A percentile compares a stretch with the other conserved stretches of the same genome.
Evolutionary conservation across 805 yeast species (phyloP).

Genomic region (Candida pseudofarinosa): DNA sequence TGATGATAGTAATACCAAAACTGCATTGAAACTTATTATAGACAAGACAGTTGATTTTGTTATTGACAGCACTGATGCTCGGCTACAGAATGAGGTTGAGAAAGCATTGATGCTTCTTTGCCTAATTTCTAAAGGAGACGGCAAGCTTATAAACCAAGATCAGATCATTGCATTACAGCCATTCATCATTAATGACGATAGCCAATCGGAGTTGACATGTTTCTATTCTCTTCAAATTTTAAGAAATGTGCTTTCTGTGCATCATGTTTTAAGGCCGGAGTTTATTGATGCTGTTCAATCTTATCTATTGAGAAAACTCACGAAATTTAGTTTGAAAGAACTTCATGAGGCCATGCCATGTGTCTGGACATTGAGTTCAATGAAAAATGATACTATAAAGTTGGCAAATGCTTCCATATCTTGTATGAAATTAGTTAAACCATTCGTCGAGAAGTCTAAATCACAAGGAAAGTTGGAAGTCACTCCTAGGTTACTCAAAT

Average conservation of each 20-base stretch:
- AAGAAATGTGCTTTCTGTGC: conserved; percentile 42
- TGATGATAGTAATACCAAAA: conserved; percentile 13
- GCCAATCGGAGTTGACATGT: conserved; percentile 37
- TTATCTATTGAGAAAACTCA: conserved; percentile 50
- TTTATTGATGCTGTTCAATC: conserved; percentile 49
- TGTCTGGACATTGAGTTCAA: conserved; percentile 50
- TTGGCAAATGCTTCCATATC: conserved; percentile 63
- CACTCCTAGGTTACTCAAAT: conserved; percentile 49
- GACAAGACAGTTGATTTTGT: conserved; percentile 33
- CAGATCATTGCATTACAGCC: conserved; percentile 66
- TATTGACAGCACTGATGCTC: conserved; percentile 29
- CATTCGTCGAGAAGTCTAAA: conserved; percentile 33
- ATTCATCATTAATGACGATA: conserved; percentile 48
- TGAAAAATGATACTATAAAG: conserved; percentile 43
- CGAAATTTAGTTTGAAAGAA: conserved; percentile 58
- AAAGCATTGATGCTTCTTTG: conserved; percentile 49
- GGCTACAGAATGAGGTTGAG: conserved; percentile 22
- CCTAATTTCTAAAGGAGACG: conserved; percentile 49
- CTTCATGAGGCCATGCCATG: conserved; percentile 73
- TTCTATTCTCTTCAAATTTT: conserved; percentile 54
- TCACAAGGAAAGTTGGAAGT: conserved; percentile 15
- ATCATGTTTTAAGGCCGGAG: conserved; percentile 43
- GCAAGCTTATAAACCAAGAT: conserved; percentile 56
- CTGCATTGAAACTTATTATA: conserved; percentile 23
- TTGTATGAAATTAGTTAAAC: conserved; percentile 49